These are phyloP conservation scores for Starmera quercuum DNA, from an alignment of 805 yeast genomes.

Conservation along the genomic window DNA sequence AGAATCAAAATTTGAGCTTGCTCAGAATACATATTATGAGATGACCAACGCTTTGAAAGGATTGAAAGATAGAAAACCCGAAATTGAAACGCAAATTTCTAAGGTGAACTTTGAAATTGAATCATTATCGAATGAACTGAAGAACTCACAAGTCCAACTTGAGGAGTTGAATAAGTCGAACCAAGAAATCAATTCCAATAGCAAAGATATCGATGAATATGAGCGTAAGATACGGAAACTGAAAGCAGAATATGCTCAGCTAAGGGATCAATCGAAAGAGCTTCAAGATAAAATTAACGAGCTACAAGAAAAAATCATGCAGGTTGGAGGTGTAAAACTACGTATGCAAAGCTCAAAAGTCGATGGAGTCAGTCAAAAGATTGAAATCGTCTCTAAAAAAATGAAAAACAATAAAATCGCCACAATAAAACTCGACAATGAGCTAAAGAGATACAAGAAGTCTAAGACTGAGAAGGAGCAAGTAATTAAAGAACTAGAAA, in stretches of 20 bases:
- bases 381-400: constrained; percentile 51
- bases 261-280: constrained; percentile 49
- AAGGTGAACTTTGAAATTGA: constrained; percentile 58
- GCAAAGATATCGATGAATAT: constrained; percentile 31
- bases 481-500: constrained; percentile 34
- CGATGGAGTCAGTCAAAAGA: constrained; percentile 60
- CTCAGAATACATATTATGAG: constrained; percentile 42
- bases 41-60: constrained; percentile 54
- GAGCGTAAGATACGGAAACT: constrained; percentile 24
- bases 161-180: constrained; percentile 25
- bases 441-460: constrained; percentile 46
- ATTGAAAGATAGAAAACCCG: constrained; percentile 62
- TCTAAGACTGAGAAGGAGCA: constrained; percentile 35
- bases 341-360: constrained; percentile 77
- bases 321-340: constrained; percentile 84
- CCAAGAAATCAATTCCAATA: constrained; percentile 13
- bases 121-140: constrained; percentile 45
- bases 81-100: constrained; percentile 53
- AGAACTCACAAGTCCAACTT: constrained; percentile 36
- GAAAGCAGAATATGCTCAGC: constrained; percentile 31
- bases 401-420: constrained; percentile 49
- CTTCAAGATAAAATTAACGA: constrained; percentile 47
- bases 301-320: constrained; percentile 74
- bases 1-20: constrained; percentile 46
- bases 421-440: constrained; percentile 55